Evolutionary conservation across 148 eudicot genomes (phyloP).

Genomic region (Suaeda aralocaspica): DNA sequence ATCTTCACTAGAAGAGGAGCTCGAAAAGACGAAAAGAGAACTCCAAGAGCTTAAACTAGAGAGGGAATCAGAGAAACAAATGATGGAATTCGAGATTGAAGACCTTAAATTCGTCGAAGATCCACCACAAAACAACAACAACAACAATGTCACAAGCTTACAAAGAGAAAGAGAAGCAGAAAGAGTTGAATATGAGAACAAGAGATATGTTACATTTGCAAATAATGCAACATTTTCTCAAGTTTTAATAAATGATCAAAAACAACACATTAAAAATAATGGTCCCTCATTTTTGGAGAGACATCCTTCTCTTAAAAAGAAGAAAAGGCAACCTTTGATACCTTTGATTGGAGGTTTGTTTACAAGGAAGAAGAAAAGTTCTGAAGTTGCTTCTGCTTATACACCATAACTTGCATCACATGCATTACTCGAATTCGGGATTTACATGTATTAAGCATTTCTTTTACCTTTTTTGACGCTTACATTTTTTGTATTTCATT

Average conservation of each 20-base stretch:
- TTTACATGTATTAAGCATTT: background rate
- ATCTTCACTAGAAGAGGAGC: constrained; percentile 57
- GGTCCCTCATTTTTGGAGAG: constrained; percentile 51
- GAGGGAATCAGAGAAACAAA: constrained; percentile 39
- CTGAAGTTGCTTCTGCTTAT: constrained; percentile 20
- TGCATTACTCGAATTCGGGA: too few relatives aligned
- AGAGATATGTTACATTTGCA: constrained; percentile 72
- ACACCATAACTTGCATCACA: constrained; percentile 26
- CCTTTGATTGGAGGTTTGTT: constrained; percentile 67
- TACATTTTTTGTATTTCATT: too few relatives aligned
- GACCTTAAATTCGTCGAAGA: constrained; percentile 54
- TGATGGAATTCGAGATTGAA: constrained; percentile 36
- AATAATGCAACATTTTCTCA: constrained; percentile 36
- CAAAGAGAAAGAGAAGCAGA: constrained; percentile 12
- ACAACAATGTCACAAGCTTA: constrained; percentile 4
- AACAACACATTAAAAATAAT: background rate
- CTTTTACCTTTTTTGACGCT: too few relatives aligned
- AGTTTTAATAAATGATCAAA: constrained; percentile 30
- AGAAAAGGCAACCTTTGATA: constrained; percentile 60
- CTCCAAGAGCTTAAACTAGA: constrained; percentile 51
- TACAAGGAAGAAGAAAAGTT: constrained; percentile 47
- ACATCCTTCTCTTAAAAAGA: constrained; percentile 73
- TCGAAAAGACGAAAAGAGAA: constrained; percentile 63
- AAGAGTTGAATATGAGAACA: constrained; percentile 50
- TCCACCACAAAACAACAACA: constrained; percentile 18